These are phyloP conservation scores for Peronospora farinosa DNA, from an alignment of 352 stramenopile genomes.

Conservation along the genomic window DNA sequence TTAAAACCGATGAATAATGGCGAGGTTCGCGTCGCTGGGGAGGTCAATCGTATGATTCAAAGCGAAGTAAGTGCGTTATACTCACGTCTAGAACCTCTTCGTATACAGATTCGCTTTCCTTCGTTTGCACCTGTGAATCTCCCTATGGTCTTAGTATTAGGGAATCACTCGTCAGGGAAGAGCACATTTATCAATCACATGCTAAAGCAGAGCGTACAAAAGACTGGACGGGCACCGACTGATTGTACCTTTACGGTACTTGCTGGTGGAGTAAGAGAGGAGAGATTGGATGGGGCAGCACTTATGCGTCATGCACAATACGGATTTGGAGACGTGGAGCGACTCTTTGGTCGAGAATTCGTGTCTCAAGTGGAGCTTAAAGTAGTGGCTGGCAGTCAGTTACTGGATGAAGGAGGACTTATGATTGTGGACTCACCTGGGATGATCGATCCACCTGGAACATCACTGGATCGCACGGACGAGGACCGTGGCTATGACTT, in stretches of 20 bases:
- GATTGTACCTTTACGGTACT: constrained; percentile 84
- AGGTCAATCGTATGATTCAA: constrained; percentile 86
- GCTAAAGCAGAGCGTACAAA: constrained; percentile 75
- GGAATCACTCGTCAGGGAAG: constrained; percentile 84
- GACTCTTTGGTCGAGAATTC: constrained; percentile 72
- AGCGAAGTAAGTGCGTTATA: constrained; percentile 62
- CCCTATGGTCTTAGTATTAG: constrained; percentile 80
- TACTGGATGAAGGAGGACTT: constrained; percentile 72
- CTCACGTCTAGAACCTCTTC: constrained; percentile 58
- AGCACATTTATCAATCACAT: constrained; percentile 88
- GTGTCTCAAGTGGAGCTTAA: constrained; percentile 86
- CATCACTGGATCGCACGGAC: constrained; percentile 53
- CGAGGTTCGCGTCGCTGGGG: constrained; percentile 45
- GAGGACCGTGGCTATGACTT: constrained; percentile 82
- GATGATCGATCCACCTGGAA: constrained; percentile 82
- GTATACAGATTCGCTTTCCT: constrained; percentile 63
- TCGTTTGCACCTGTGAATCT: constrained; percentile 74
- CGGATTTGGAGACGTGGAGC: constrained; percentile 75
- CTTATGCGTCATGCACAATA: constrained; percentile 66
- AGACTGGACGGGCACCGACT: constrained; percentile 72
- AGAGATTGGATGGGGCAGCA: constrained; percentile 72
- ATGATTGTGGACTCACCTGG: constrained; percentile 84
- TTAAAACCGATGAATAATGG: neutral
- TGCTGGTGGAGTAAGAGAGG: constrained; percentile 54
- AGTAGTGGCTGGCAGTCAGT: constrained; percentile 51